Evolutionary conservation across 805 yeast species (phyloP).

Genomic region (Pichia pseudocactophila): DNA sequence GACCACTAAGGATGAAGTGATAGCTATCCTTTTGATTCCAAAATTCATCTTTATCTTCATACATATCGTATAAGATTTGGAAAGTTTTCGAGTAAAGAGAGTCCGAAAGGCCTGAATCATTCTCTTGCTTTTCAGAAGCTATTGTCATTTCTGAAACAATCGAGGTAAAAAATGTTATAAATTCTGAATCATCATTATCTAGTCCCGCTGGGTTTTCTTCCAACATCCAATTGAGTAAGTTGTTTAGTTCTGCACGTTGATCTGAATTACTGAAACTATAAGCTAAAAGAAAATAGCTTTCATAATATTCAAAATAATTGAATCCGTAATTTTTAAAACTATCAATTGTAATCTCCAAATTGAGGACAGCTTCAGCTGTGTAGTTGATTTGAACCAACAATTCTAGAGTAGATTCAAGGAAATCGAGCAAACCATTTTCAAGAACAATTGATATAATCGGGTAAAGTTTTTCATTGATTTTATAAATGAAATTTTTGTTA

Average conservation of each 20-base stretch:
- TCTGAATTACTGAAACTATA: slow-evolving; percentile 32
- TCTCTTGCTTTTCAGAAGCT: slow-evolving; percentile 3
- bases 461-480: slow-evolving; percentile 38
- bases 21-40: slow-evolving; percentile 9
- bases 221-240: slow-evolving; percentile 16
- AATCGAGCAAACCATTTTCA: slow-evolving; percentile 57
- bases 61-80: slow-evolving; percentile 5
- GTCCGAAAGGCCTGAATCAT: slow-evolving; percentile 9
- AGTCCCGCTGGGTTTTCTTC: slow-evolving; percentile 14
- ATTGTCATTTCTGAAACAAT: slow-evolving; percentile 12
- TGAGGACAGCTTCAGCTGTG: slow-evolving; percentile 38
- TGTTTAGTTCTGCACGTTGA: slow-evolving; percentile 16
- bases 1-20: slow-evolving; percentile 9
- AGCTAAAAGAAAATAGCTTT: slow-evolving; percentile 40
- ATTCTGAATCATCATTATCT: slow-evolving; percentile 17
- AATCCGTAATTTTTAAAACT: slow-evolving; percentile 44
- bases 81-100: slow-evolving; percentile 6
- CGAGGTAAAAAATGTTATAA: slow-evolving; percentile 17
- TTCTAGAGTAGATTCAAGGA: slow-evolving; percentile 69
- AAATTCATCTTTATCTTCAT: slow-evolving; percentile 12
- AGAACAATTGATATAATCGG: slow-evolving; percentile 68
- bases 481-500: slow-evolving; percentile 55
- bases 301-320: slow-evolving; percentile 41
- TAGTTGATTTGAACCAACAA: slow-evolving; percentile 58
- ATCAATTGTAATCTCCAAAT: slow-evolving; percentile 28